A percentile compares a stretch with the other conserved stretches of the same genome.
phyloP scores from a whole-genome alignment of 331 rosid genomes.

The Ulmus americana region DNA sequence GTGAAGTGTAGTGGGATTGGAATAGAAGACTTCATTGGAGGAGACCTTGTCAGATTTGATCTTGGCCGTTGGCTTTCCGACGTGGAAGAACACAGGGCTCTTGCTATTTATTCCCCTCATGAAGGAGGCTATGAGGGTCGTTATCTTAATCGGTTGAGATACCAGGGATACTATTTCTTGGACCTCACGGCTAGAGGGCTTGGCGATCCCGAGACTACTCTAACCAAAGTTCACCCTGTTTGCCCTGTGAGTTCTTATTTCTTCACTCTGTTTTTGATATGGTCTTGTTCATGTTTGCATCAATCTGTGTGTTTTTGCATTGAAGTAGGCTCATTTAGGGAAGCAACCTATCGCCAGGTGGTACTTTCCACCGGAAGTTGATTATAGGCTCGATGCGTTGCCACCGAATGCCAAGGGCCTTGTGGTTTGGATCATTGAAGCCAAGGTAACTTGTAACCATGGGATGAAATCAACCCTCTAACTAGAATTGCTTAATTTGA shows the following conservation, averaged over 20 bases:
- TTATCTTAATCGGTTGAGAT: constrained; percentile 53
- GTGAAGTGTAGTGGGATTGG: constrained; percentile 53
- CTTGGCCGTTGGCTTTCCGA: constrained; percentile 81
- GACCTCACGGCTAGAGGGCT: constrained; percentile 85
- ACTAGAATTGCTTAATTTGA: too few species aligned
- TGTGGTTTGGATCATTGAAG: constrained; percentile 87
- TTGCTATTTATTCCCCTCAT: constrained; percentile 81
- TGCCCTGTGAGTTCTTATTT: constrained; percentile 60
- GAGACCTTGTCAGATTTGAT: constrained; percentile 63
- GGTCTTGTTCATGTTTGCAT: not conserved
- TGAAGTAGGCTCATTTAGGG: constrained; percentile 73
- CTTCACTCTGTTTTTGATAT: not conserved
- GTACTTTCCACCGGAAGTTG: constrained; percentile 96
- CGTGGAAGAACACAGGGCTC: constrained; percentile 89
- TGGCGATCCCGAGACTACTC: constrained; percentile 92
- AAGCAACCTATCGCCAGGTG: constrained; percentile 95
- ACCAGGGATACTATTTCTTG: constrained; percentile 85
- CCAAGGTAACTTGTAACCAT: constrained; percentile 47
- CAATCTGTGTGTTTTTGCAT: not conserved
- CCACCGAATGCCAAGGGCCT: constrained; percentile 86
- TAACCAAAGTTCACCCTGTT: constrained; percentile 88
- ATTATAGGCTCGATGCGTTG: constrained; percentile 77
- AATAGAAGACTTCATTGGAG: constrained; percentile 76
- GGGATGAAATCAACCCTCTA: not conserved
- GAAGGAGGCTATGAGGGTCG: constrained; percentile 99